Evolutionary conservation across 495 filamentous ascomycete species (phyloP), one percentile per base, ranked within the genome.

Genomic region (Aspergillus campestris): DNA sequence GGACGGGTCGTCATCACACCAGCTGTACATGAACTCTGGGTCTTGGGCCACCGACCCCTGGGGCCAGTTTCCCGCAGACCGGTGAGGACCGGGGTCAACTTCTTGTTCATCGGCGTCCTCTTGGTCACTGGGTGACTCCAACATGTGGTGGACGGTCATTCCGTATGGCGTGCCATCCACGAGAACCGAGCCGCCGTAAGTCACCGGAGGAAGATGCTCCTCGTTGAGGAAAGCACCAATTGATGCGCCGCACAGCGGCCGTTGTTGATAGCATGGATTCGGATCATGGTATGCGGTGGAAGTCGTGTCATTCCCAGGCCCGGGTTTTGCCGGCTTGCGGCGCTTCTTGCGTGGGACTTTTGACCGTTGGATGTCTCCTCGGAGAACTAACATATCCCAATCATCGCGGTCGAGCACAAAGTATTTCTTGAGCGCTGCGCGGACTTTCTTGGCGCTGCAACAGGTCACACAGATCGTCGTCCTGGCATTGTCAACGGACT

Each of bases 101-200:
- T 67, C 57, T 30, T 60, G 39, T n/a, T 65, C 57, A 3, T 54
- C 62, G 9, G 38, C 37, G 11, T 59, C 64, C 36, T 81, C 75
- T 34, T 79, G 77, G 11, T 82, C 76, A 27, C 83, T 85, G 5
- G 84, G 85, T 11, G 84, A 79, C 52, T 97, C 91, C 1, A 97
- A 74, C 81, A 97, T 87, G 59, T 97, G 91, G 52, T 97, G 91
- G 3, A 96, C 91, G 12, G 85, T 95, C 83, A 96, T 87, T 7
- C 90, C 91, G 57, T 87, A 92, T 1, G 84, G 79, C 50, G 83
- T 77, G 42, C 83, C 80, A 60, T 96, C 88, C 6, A 95, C 80
- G 7, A 92, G 66, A 34, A 97, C 77, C 1, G 94, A 71, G 10
- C 91, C 91, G 5, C 91, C 91, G 59, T 90, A 89, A 8, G 88